Conservation (phyloP, 2,329 filamentous ascomycete genomes). For the Tricladium varicosporioides region DNA sequence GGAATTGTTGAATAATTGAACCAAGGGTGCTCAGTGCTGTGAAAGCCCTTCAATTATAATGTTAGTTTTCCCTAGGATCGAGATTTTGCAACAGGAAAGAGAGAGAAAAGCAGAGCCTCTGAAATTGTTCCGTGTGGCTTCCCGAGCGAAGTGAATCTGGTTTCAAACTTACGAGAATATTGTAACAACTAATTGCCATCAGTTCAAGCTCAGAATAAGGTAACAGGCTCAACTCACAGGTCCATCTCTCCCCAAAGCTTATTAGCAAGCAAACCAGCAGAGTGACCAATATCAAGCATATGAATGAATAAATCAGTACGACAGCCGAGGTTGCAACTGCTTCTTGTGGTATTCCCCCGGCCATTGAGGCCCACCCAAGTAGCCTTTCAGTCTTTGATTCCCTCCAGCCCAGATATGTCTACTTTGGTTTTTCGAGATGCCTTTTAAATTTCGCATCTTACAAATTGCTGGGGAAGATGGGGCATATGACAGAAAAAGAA, state of each 20-base stretch:
- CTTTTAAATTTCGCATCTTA: not conserved
- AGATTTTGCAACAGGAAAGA: no score
- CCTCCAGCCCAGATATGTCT: not conserved
- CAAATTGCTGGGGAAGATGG: not conserved
- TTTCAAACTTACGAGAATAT: slow-evolving; percentile 20
- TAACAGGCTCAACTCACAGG: slow-evolving; percentile 22
- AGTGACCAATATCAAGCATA: slow-evolving; percentile 24
- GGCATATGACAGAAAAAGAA: not conserved
- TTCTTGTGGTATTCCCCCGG: slow-evolving; percentile 22
- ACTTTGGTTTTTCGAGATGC: not conserved
- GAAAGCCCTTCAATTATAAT: slow-evolving; percentile 14
- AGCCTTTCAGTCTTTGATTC: not conserved
- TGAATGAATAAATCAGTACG: slow-evolving; percentile 31
- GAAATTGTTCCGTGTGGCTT: no score
- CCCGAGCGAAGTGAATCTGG: not conserved
- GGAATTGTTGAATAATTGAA: slow-evolving; percentile 32
- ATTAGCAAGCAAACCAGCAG: slow-evolving; percentile 29
- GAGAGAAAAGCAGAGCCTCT: no score
- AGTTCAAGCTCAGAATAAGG: not conserved
- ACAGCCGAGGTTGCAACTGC: slow-evolving; percentile 27
- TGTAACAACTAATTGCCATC: slow-evolving; percentile 25
- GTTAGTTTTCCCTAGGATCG: not conserved
- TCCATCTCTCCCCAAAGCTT: slow-evolving; percentile 32
- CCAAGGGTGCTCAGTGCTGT: slow-evolving; percentile 28
- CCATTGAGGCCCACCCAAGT: slow-evolving; percentile 11